Evolutionary conservation across 805 yeast genomes (phyloP).

Genomic region (Yueomyces sinensis): DNA sequence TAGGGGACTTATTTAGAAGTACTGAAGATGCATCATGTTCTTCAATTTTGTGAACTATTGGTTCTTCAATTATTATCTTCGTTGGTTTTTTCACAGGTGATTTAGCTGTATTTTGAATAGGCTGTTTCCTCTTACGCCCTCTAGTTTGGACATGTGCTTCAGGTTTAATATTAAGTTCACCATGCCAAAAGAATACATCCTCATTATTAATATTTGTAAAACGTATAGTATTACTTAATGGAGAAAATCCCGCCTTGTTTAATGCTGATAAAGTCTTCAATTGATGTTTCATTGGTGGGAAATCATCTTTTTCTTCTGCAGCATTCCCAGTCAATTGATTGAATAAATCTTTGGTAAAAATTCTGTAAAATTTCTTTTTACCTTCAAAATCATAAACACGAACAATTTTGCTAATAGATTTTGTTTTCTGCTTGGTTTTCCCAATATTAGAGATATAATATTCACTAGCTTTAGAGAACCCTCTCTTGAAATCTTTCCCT

Average conservation of each 20-base stretch:
- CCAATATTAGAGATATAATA: slow-evolving; percentile 30
- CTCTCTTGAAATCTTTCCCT: slow-evolving; percentile 42
- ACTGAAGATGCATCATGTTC: neutral
- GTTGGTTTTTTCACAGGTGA: neutral
- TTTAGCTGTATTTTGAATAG: neutral
- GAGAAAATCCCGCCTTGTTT: slow-evolving; percentile 13
- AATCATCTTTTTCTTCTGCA: neutral
- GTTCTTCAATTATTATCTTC: neutral
- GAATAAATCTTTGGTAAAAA: slow-evolving; percentile 35
- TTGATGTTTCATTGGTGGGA: slow-evolving; percentile 2
- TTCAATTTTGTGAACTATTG: neutral
- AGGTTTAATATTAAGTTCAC: slow-evolving; percentile 14
- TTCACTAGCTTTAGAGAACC: slow-evolving; percentile 40
- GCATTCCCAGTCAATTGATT: slow-evolving; percentile 20
- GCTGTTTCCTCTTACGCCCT: slow-evolving; percentile 8
- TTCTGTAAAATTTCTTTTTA: slow-evolving; percentile 56
- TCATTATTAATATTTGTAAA: slow-evolving; percentile 10
- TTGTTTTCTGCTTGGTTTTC: slow-evolving; percentile 14
- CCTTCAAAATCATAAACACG: slow-evolving; percentile 65
- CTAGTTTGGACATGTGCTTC: slow-evolving; percentile 3
- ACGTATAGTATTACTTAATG: slow-evolving; percentile 19
- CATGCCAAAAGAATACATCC: slow-evolving; percentile 23
- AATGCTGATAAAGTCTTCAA: slow-evolving; percentile 8
- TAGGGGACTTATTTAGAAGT: neutral
- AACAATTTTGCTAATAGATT: slow-evolving; percentile 30